These are phyloP conservation scores for Wallacemonas sp. DNA, from an alignment of 208 protist species.

Conservation along the genomic window DNA sequence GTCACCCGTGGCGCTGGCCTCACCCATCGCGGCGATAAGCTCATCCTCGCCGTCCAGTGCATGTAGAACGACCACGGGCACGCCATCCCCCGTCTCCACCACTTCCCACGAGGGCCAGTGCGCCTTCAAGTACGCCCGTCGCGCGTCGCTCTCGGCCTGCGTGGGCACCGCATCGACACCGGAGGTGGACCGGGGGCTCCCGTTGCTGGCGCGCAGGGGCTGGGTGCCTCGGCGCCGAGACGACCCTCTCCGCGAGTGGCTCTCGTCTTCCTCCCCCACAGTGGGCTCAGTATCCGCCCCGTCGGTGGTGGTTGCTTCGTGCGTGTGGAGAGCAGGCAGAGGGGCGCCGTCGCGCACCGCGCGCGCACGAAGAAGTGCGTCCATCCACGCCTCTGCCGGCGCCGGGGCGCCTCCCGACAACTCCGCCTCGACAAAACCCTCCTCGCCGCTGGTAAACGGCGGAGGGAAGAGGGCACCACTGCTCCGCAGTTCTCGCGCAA, in stretches of 20 bases:
- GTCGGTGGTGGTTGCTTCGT: too few relatives aligned
- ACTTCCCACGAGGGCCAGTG: constrained; percentile 30
- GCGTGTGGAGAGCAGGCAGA: neutral
- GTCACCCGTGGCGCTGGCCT: neutral
- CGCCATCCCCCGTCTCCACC: neutral
- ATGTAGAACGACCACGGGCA: constrained; percentile 40
- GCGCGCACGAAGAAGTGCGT: neutral
- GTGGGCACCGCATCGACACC: neutral
- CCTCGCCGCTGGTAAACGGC: too few relatives aligned
- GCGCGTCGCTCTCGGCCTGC: neutral
- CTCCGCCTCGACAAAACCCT: too few relatives aligned
- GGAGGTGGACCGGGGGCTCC: neutral
- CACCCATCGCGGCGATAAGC: constrained; percentile 17
- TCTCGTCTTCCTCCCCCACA: neutral
- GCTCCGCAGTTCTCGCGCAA: neutral
- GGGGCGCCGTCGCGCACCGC: neutral
- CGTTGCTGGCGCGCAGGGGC: neutral
- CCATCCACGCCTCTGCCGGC: neutral
- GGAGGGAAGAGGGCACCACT: too few relatives aligned
- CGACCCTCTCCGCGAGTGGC: neutral
- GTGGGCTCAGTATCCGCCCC: too few relatives aligned
- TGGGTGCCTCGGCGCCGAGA: neutral
- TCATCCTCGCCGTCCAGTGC: constrained; percentile 31
- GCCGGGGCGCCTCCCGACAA: too few relatives aligned
- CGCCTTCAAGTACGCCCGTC: constrained; percentile 12